Evolutionary conservation across 495 filamentous ascomycete genomes (phyloP), one percentile per base, ranked within the genome.

Genomic region (Friedmanniomyces endolithicus): DNA sequence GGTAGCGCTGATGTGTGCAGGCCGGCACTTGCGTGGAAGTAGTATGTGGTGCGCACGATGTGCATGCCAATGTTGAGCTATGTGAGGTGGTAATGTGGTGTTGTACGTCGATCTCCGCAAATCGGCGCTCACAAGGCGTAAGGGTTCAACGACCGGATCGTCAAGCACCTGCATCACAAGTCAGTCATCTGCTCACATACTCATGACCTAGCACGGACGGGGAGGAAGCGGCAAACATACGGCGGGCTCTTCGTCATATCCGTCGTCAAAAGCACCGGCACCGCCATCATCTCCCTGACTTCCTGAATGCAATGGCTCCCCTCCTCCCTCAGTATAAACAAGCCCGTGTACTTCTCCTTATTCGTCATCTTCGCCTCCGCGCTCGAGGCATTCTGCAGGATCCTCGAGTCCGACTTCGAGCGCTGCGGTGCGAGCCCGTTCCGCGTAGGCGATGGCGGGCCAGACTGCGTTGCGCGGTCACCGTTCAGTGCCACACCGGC

Each of bases 211-310:
- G 4, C 20, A 27, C 35, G 3, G n/a, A 25, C 12, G 27, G 45
- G 33, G 2, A 58, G 35, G 24, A 31, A 47, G 23, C 39, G 48
- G 49, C 47, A 39, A 27, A 86, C 90, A 75, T 85, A 97, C 87
- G 92, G 92, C 72, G 92, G 92, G 69, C 92, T 97, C 85, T 97
- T 98, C 75, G 78, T 87, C 63, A 98, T 78, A 71, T 98, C 92
- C 33, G 92, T 98, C 82, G 96, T 98, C 49, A 98, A 72, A 63
- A 97, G 95, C 55, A 98, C 86, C 2, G 92, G 92, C 48, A 98
- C 87, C 52, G 89, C 78, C 34, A 88, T 90, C 88, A 98, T 95
- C 77, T 98, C 92, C 24, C 81, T 88, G 57, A 98, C 89, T 68
- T 97, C 92, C 68, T 98, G 92, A 63, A 98, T 95, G 72, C 94